A percentile compares a stretch with the other conserved stretches of the same genome.
Conservation (phyloP, 495 filamentous ascomycete species). For the Tuber borchii region DNA sequence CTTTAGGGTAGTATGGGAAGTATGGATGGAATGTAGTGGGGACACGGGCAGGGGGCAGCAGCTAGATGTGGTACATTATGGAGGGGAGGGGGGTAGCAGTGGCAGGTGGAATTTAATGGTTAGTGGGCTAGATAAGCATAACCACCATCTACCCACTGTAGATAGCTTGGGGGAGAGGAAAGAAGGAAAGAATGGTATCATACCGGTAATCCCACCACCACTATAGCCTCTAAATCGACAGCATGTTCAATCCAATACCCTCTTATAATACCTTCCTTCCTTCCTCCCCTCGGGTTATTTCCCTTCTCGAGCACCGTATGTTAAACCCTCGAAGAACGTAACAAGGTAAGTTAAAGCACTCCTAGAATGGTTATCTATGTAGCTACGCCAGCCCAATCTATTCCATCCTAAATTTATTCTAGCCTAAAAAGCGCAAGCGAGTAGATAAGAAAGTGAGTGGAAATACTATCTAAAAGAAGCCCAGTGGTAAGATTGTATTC, state of each 20-base stretch:
- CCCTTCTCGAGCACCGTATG: neutral
- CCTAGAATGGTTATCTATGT: too few species aligned
- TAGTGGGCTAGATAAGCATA: neutral
- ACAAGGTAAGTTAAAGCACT: neutral
- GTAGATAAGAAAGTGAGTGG: neutral
- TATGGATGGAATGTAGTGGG: neutral
- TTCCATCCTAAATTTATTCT: neutral
- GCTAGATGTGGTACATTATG: neutral
- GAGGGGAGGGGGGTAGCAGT: neutral
- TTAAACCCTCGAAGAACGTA: neutral
- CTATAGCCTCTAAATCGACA: neutral
- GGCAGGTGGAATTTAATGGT: neutral
- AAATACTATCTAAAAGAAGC: neutral
- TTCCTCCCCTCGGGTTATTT: neutral
- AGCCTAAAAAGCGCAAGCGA: too few species aligned
- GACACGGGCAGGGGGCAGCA: neutral
- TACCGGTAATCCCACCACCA: neutral
- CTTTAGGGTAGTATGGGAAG: neutral
- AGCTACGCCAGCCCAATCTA: neutral
- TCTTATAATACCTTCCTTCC: neutral
- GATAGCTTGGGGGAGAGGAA: neutral
- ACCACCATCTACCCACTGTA: neutral
- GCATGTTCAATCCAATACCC: neutral
- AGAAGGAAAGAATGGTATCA: neutral
- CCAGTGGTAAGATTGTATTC: neutral